Evolutionary conservation across 352 stramenopile species (phyloP), one percentile per base, ranked within the genome.

Genomic region (Hyphochytrium catenoides): DNA sequence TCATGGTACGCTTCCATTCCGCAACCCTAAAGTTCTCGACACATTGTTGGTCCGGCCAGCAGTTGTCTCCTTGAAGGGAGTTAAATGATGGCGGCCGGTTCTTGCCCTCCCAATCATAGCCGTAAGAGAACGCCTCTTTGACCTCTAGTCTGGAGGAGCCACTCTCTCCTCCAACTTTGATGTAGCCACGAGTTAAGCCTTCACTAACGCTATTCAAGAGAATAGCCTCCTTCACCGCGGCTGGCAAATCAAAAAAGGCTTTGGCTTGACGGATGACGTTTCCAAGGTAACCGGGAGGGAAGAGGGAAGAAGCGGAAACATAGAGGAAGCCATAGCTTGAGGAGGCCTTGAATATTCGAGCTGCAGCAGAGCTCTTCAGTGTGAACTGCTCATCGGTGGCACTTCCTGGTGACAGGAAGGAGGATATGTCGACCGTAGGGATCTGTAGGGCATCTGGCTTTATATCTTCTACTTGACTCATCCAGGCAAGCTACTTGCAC

Each of bases 71-170:
- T 34, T 79, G 66, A 19, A 79, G 44, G 1, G 62, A 57, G 28
- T 79, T 79, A 4, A 30, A 65, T 11, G 37, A 19, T 14, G 27
- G n/a, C n/a, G n/a, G n/a, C n/a, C n/a, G 34, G n/a, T 19, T 44
- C 3, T 25, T 17, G 6, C 43, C 19, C 0, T 48, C 50, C 66
- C 66, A 79, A 34, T 79, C 66, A 47, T 63, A 76, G 20, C 66
- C 66, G 46, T 75, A 79, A 7, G 66, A 79, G 23, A 79, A 79
- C 2, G 59, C 63, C 37, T 79, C 66, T 36, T 79, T 79, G 21
- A 79, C 66, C 35, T 79, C 62, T 25, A 59, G 58, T 28, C 75
- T 62, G n/a, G 51, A 51, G 42, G 61, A 75, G 33, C 66, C 62
- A 45, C 66, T 76, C 44, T 79, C 66, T 41, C 66, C 69, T 31